Base-by-base conservation (phyloP, 192 early-diverging fungal genomes). In the Coemansia sp. region DNA sequence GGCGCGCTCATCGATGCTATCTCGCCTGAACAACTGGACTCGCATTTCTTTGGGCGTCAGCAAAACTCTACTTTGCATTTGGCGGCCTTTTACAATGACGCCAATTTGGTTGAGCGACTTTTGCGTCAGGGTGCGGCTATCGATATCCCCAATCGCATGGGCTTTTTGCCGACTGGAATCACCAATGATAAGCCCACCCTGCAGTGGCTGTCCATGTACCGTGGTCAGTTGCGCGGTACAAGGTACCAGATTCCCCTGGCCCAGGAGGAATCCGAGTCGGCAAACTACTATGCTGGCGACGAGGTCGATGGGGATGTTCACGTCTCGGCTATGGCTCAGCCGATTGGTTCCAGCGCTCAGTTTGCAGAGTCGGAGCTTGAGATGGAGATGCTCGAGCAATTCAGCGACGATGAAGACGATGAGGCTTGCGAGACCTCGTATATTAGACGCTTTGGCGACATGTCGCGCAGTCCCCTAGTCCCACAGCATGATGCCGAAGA, bases 21-120 rank as follows among this genome's bases (percentile, higher is more conserved):
- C 18, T 77, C 81, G 54, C 78, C 82, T 4, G 75, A 79, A 43
- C 81, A 86, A 65, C 79, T 86, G 5, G 86, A 87, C 43, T 54
- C 77, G 63, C 86, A 87, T 66, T 75, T 80, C 27, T 87, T 84
- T 24, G 86, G 86, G 22, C 79, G 79, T 40, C 76, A 78, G 47
- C 71, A 77, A 36, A 87, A 87, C 68, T 84, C 86, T 2, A 80
- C 86, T 3, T 67, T 87, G 49, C 86, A 87, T 27, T 61, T 87
- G 51, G 86, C 86, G 1, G 82, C 86, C 18, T 87, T 87, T 65
- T 83, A 84, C 55, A 80, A 84, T 64, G 78, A 87, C 62, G 77
- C 76, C 20, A 80, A 80, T 22, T 38, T 87, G 57, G 86, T 87
- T 3, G 79, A 84, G 63, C 76, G 81, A 3, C 55, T 87, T 31